A percentile compares a stretch with the other conserved stretches of the same genome.
phyloP scores from a whole-genome alignment of 495 filamentous ascomycete species.

The Daldinia loculata region DNA sequence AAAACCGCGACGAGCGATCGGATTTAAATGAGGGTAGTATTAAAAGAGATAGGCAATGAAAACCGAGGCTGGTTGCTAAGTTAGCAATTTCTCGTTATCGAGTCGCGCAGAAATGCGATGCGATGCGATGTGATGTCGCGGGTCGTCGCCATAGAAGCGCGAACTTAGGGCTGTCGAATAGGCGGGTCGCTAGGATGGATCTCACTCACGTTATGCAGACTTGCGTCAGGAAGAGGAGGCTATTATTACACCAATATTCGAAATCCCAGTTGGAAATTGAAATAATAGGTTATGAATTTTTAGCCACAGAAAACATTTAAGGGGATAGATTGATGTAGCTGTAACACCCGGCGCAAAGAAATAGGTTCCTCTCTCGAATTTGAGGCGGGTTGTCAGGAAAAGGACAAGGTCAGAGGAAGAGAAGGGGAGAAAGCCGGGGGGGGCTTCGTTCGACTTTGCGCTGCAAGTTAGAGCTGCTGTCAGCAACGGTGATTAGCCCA shows the following conservation, averaged over 20 bases:
- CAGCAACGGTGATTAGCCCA: conserved; percentile 31
- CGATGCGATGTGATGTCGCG: conserved; percentile 36
- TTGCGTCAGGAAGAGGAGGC: conserved; percentile 18
- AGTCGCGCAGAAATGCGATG: conserved; percentile 33
- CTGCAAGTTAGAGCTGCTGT: conserved; percentile 26
- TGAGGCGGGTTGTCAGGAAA: conserved; percentile 37
- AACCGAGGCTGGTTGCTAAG: conserved; percentile 38
- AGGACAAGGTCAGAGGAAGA: conserved; percentile 27
- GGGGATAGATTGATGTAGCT: conserved; percentile 31
- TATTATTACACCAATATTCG: conserved; percentile 5
- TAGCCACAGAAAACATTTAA: conserved; percentile 20
- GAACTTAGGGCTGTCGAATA: conserved; percentile 31
- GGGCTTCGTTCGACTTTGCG: conserved; percentile 36
- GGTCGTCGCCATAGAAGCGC: conserved; percentile 38
- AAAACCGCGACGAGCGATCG: conserved; percentile 11
- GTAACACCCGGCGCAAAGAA: conserved; percentile 45
- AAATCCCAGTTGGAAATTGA: not conserved
- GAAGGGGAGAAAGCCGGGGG: conserved; percentile 34
- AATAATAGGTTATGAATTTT: conserved; percentile 2
- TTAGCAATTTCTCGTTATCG: conserved; percentile 45
- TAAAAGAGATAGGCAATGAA: conserved; percentile 29
- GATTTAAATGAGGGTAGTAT: conserved; percentile 12
- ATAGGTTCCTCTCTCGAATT: conserved; percentile 19
- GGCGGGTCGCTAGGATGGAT: conserved; percentile 44
- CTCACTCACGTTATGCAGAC: conserved; percentile 46